These are phyloP conservation scores for Zymoseptoria tritici DNA, from an alignment of 2,329 filamentous ascomycete species.

Conservation along the genomic window DNA sequence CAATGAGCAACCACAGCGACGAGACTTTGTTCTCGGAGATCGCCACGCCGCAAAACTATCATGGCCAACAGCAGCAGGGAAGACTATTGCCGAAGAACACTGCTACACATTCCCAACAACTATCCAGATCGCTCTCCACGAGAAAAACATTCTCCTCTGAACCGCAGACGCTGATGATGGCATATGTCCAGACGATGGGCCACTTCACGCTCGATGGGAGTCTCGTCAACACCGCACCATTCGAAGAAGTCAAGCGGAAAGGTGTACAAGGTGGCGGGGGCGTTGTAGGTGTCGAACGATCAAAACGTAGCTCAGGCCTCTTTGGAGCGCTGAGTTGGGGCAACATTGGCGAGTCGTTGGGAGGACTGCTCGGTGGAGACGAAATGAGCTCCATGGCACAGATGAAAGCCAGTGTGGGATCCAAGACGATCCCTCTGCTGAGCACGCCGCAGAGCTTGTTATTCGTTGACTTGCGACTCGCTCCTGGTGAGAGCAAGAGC, in stretches of 20 bases:
- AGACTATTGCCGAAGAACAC: constrained; percentile 44
- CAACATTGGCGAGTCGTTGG: constrained; percentile 77
- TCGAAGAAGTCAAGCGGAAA: constrained; percentile 93
- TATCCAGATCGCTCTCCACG: constrained; percentile 32
- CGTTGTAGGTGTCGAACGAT: constrained; percentile 70
- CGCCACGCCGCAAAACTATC: constrained; percentile 48
- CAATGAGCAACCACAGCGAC: constrained; percentile 86
- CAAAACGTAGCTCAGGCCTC: constrained; percentile 69
- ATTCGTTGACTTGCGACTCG: constrained; percentile 85
- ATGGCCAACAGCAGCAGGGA: constrained; percentile 25
- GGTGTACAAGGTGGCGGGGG: constrained; percentile 78
- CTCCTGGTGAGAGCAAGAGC: constrained; percentile 77
- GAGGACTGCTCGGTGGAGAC: constrained; percentile 74
- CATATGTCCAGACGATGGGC: constrained; percentile 87
- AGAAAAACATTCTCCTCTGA: constrained; percentile 34
- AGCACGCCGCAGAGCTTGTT: constrained; percentile 92
- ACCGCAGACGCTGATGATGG: constrained; percentile 91
- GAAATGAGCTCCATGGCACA: constrained; percentile 92
- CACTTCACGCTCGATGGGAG: constrained; percentile 90
- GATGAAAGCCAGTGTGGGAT: constrained; percentile 81
- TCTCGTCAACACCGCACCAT: constrained; percentile 77
- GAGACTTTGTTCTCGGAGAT: constrained; percentile 83
- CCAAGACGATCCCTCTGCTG: constrained; percentile 81
- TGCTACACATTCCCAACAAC: constrained; percentile 33
- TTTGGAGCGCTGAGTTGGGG: constrained; percentile 83